A percentile compares a stretch with the other conserved stretches of the same genome.
Conservation (phyloP, 106 monocot genomes). For the Allium sativum region DNA sequence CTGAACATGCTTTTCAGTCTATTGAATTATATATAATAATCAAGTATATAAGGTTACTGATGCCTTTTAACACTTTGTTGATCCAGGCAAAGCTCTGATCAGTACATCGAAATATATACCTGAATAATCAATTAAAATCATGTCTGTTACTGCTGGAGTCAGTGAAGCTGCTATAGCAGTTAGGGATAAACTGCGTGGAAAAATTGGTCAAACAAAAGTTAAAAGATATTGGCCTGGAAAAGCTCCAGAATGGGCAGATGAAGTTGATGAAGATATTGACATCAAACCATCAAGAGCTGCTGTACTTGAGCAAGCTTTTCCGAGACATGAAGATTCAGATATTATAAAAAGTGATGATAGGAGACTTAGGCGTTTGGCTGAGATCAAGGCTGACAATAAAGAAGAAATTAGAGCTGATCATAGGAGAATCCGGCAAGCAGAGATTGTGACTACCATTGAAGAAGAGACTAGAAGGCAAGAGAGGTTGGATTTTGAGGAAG, state of each 20-base stretch:
- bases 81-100: no score
- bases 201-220: slow-evolving; percentile 98
- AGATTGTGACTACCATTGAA: slow-evolving; percentile 67
- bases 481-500: slow-evolving; percentile 44
- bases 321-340: slow-evolving; percentile 22
- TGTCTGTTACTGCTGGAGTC: slow-evolving; percentile 97
- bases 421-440: slow-evolving; percentile 76
- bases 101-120: no score
- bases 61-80: no score
- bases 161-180: slow-evolving; percentile 82
- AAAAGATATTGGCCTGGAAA: slow-evolving; percentile 97
- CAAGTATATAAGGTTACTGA: no score
- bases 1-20: no score
- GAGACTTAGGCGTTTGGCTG: slow-evolving; percentile 65
- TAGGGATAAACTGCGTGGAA: slow-evolving; percentile 85
- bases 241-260: slow-evolving; percentile 93
- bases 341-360: slow-evolving; percentile 41
- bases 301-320: slow-evolving; percentile 64
- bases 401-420: slow-evolving; percentile 78
- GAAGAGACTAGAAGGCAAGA: slow-evolving; percentile 41
- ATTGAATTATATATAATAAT: no score
- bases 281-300: slow-evolving; percentile 20
- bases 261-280: slow-evolving; percentile 46
- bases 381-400: slow-evolving; percentile 51
- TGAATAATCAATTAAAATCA: slow-evolving; percentile 12